Percentiles rank a stretch among this genome's conserved stretches.
phyloP scores from a whole-genome alignment of 441 rosid species.

The Isatis lusitanica region DNA sequence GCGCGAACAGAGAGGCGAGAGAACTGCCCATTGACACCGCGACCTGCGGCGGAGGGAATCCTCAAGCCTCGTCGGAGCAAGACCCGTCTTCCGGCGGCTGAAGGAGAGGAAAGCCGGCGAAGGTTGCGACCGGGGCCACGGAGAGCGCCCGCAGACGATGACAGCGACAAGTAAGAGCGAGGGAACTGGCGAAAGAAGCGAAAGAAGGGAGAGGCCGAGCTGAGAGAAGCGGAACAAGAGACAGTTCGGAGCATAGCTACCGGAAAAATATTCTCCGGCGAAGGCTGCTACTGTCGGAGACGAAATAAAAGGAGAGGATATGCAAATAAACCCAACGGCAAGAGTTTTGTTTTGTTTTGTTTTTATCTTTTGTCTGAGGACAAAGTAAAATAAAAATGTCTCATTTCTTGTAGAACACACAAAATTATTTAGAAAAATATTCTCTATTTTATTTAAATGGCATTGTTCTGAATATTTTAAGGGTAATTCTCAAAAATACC shows the following conservation, averaged over 20 bases:
- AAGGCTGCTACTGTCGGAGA: conserved; percentile 18
- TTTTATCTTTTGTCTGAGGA: conserved; percentile 11
- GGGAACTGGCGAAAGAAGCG: conserved; percentile 43
- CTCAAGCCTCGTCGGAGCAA: conserved; percentile 42
- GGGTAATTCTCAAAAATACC: too few relatives aligned
- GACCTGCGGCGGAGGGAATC: conserved; percentile 20
- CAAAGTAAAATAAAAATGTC: conserved; percentile 3
- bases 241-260: conserved; percentile 64
- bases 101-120: conserved; percentile 40
- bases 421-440: conserved; percentile 6
- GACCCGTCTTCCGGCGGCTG: conserved; percentile 41
- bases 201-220: conserved; percentile 46
- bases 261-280: conserved; percentile 26
- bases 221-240: conserved; percentile 47
- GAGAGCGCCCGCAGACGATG: conserved; percentile 28
- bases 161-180: conserved; percentile 39
- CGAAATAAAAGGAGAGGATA: background rate
- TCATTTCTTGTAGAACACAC: conserved; percentile 31
- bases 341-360: conserved; percentile 9
- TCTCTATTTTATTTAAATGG: background rate
- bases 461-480: background rate
- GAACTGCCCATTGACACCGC: conserved; percentile 43
- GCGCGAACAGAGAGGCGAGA: conserved; percentile 65
- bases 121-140: conserved; percentile 27
- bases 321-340: conserved; percentile 10